Conservation (phyloP, 768 basidiomycete genomes). For the Plicaturopsis crispa region DNA sequence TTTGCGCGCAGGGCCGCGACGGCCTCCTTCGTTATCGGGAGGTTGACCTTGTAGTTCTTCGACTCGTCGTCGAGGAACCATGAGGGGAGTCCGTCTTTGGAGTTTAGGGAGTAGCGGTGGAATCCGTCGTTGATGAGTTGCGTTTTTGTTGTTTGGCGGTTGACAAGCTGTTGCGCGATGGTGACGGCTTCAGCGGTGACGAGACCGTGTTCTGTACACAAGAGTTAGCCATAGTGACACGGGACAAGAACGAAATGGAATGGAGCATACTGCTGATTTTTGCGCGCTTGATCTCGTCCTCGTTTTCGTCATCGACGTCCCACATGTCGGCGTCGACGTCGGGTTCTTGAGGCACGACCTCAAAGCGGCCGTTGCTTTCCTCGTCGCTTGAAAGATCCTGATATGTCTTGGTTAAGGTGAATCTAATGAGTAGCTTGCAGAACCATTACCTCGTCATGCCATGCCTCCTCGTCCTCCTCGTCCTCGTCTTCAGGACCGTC, state of each 20-base stretch:
- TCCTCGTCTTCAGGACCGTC: constrained; percentile 13
- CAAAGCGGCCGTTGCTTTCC: constrained; percentile 57
- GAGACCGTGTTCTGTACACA: constrained; percentile 83
- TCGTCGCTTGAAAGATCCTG: constrained; percentile 13
- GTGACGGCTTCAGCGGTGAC: constrained; percentile 86
- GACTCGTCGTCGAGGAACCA: constrained; percentile 99
- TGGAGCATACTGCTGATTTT: constrained; percentile 55
- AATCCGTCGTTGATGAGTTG: constrained; percentile 93
- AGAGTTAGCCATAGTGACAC: constrained; percentile 7
- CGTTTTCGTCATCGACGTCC: constrained; percentile 74
- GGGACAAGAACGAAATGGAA: not conserved
- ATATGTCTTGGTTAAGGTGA: constrained; percentile 8
- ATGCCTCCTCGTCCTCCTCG: constrained; percentile 15
- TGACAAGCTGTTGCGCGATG: constrained; percentile 85
- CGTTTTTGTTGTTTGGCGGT: constrained; percentile 82
- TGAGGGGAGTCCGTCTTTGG: constrained; percentile 84
- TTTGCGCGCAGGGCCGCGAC: constrained; percentile 77
- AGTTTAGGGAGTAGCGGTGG: constrained; percentile 85
- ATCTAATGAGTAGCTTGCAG: not conserved
- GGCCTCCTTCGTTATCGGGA: constrained; percentile 97
- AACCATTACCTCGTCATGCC: not conserved
- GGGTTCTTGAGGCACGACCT: constrained; percentile 61
- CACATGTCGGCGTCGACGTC: constrained; percentile 64
- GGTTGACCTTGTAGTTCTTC: constrained; percentile 87
- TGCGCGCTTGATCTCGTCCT: constrained; percentile 58